Percentiles rank a stretch among this genome's conserved stretches.
Evolutionary conservation across 2,329 filamentous ascomycete species (phyloP).

Genomic region (Emericellopsis cladophorae): DNA sequence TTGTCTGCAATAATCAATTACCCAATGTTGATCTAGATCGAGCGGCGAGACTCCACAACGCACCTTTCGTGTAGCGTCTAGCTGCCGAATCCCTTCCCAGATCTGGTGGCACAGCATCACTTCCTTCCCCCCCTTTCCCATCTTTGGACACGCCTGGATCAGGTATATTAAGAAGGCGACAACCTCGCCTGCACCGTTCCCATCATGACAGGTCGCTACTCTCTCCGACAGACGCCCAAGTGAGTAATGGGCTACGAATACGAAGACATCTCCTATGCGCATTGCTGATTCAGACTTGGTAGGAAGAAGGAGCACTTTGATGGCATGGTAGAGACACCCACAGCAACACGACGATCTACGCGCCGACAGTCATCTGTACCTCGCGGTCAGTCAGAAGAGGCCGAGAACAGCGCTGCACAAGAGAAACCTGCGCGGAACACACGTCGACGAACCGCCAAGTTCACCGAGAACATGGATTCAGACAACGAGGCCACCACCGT

Average conservation of each 20-base stretch:
- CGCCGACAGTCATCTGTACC: conserved; percentile 37
- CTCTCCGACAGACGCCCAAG: conserved; percentile 23
- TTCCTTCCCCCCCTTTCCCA: background rate
- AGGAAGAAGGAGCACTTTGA: conserved; percentile 51
- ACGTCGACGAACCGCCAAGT: conserved; percentile 35
- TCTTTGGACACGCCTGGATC: background rate
- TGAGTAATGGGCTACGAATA: conserved; percentile 8
- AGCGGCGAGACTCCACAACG: background rate
- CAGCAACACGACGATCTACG: conserved; percentile 22
- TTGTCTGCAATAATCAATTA: background rate
- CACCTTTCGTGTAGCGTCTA: conserved; percentile 6
- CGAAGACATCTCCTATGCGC: background rate
- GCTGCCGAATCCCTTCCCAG: conserved; percentile 3
- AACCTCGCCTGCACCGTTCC: conserved; percentile 2
- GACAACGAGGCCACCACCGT: conserved; percentile 14
- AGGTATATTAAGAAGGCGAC: conserved; percentile 1
- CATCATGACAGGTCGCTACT: conserved; percentile 23
- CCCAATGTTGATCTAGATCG: background rate
- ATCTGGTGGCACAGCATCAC: background rate
- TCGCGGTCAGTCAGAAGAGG: conserved; percentile 31
- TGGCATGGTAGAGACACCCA: conserved; percentile 47
- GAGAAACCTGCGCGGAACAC: conserved; percentile 25
- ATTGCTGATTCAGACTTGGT: background rate
- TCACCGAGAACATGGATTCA: conserved; percentile 36
- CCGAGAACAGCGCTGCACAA: conserved; percentile 29